Base-by-base conservation (phyloP, 2,329 filamentous ascomycete species). In the Penicillium sp. region DNA sequence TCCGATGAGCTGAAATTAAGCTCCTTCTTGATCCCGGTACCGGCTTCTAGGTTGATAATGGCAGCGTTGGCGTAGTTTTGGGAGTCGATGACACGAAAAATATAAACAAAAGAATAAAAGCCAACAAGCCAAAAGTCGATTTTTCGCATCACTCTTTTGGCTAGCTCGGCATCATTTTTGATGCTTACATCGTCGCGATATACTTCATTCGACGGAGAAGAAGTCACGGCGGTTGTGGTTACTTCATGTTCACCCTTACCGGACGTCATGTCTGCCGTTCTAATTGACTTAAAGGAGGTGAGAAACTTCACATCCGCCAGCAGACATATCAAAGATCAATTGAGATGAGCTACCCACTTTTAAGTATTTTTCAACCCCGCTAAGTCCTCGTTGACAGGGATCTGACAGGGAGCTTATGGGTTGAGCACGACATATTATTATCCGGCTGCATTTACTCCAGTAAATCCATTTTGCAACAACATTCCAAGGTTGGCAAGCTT, bases 1-100 rank as follows among this genome's bases (percentile, higher is more conserved):
- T 75, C 66, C 0, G 61, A 63, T 1, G 70, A 45, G 29, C 45
- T 64, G 10, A 75, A 58, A 21, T 65, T 51, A 3, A 76, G 70
- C 51, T 75, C 65, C 52, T 70, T 70, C 52, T 76, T 76, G 56
- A 76, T 75, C 21, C 71, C 71, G 3, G 71, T 73, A 18, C 73
- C 72, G 21, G 66, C 56, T 58, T 75, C 74, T 19, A 75, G 65
- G 48, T 75, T 75, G 64, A 75, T 75, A 46, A 76, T 76, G 10
- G 74, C 73, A 1, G 74, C 71, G 21, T 75, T 76, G 13, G 73
- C 67, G 55, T 74, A 74, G 52, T 76, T 76, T 40, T 63, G 66
- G 3, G 70, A 73, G 59, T 75, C 71, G 23, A 76, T 74, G 37
- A 74, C 71, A 2, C 71, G 67, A 54, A 76, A 73, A 31, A 76